Base-by-base conservation (phyloP, 768 basidiomycete genomes). In the Cystofilobasidium ferigula region DNA sequence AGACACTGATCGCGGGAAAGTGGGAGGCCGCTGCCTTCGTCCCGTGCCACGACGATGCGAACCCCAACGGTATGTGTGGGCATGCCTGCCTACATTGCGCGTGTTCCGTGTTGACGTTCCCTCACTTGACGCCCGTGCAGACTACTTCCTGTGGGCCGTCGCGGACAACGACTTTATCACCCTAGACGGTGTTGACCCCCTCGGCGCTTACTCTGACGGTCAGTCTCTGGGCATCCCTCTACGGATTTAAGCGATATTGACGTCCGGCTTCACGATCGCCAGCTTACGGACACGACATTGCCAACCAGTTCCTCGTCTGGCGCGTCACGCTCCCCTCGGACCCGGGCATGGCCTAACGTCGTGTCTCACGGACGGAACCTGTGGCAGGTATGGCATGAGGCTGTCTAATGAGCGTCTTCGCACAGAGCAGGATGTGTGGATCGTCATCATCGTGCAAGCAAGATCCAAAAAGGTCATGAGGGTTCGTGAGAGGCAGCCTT, bases 71-170 rank as follows among this genome's bases (percentile, higher is more conserved):
- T 47, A 13, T 4, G 45, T 18, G n/a, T n/a, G n/a, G n/a, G n/a
- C n/a, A n/a, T n/a, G n/a, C n/a, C n/a, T n/a, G n/a, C n/a, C n/a
- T n/a, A n/a, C n/a, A n/a, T n/a, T n/a, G n/a, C n/a, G n/a, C n/a
- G n/a, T n/a, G 42, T 18, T 13, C 16, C 42, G 20, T 5, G 20
- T 18, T 22, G 10, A 18, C 20, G 10, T 43, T 40, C 16, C 38
- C 38, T n/a, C n/a, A n/a, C n/a, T n/a, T n/a, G n/a, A n/a, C n/a
- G n/a, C n/a, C n/a, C n/a, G n/a, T n/a, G 38, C 86, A 69, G 85
- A 86, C 70, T 86, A 81, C 72, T 86, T 86, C 78, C 74, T 86
- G 42, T 84, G 86, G 76, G 82, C 82, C 16, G 81, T 78, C 80
- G 74, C 82, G 57, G 85, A 86, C 73, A 85, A 85, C 69, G 84